phyloP scores from a whole-genome alignment of 1,139 yeast genomes.

The Yamadazyma buinensis region DNA sequence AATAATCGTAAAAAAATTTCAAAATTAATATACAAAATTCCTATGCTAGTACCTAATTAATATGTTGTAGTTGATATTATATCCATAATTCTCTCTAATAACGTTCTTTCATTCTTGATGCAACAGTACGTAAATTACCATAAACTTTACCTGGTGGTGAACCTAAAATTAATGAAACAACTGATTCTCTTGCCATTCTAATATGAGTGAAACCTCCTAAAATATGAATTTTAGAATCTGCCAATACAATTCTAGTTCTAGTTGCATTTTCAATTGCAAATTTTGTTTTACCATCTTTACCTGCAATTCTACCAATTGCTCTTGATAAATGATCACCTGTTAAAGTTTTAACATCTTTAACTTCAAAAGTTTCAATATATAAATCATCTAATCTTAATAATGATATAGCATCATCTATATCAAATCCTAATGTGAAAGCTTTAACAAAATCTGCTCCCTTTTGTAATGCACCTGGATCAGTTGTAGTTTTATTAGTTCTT shows the following conservation, averaged over 20 bases:
- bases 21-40: slow-evolving; percentile 3
- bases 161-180: slow-evolving; percentile 90
- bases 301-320: slow-evolving; percentile 99
- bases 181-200: slow-evolving; percentile 96
- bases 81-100: too few relatives aligned
- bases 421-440: slow-evolving; percentile 95
- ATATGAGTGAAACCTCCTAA: slow-evolving; percentile 96
- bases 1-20: too few relatives aligned
- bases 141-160: slow-evolving; percentile 98
- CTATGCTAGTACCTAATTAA: slow-evolving; percentile 2
- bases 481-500: slow-evolving; percentile 74
- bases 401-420: slow-evolving; percentile 95
- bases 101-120: slow-evolving; percentile 95
- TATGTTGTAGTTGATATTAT: too few relatives aligned
- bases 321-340: slow-evolving; percentile 95
- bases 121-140: slow-evolving; percentile 94
- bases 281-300: slow-evolving; percentile 98
- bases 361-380: slow-evolving; percentile 93
- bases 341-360: slow-evolving; percentile 93
- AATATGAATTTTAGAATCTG: slow-evolving; percentile 93
- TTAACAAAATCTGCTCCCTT: slow-evolving; percentile 96
- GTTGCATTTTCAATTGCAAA: slow-evolving; percentile 98
- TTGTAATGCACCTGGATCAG: slow-evolving; percentile 91
- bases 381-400: slow-evolving; percentile 89
- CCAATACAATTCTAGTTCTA: slow-evolving; percentile 93